Evolutionary conservation across 805 yeast species (phyloP), one percentile per base, ranked within the genome.

Genomic region (Wickerhamiella allomyrinae): DNA sequence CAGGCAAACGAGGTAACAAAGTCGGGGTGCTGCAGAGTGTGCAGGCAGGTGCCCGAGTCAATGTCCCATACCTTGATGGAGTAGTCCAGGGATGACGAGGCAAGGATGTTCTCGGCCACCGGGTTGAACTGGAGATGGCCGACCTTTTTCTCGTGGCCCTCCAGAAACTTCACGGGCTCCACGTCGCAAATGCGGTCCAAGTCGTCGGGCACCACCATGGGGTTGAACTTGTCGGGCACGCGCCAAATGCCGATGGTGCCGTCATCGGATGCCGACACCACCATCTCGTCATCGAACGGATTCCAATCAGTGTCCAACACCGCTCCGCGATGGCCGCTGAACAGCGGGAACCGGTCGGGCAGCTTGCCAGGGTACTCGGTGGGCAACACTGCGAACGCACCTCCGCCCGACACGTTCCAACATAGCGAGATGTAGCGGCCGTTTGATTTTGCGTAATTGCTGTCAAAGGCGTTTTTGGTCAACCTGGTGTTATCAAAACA

Each of bases 341-440:
- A 91, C 50, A 91, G 69, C 2, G 98, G 91, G 39, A 86, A 87
- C 46, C 79, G 75, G 53, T 91, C 99, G 3, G 95, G 96, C 7
- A 87, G 77, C 58, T 87, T 91, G 8, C 98, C 97, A 15, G 75
- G 78, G 60, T 89, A 95, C 7, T 60, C 58, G 20, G 84, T 66
- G 2, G 98, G 98, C 46, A 91, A 76, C 10, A 93, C 82, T 1
- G 95, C 95, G 67, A 91, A 87, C 0, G 97, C 93, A 41, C 99
- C 99, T 48, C 97, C 97, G 33, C 97, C 97, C 9, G 94, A 79
- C 24, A 95, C 70, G 45, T 83, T 85, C 95, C 95, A 86, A 59
- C 84, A 86, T 49, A 86, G 79, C 1, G 95, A 71, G 34, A 91
- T 62, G 55, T 74, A 91, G 59, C 80, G 79, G 29, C 95, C 89